Percentiles rank a stretch among this genome's conserved stretches.
Evolutionary conservation across 805 yeast species (phyloP).

Genomic region (Cephaloascus fragrans): DNA sequence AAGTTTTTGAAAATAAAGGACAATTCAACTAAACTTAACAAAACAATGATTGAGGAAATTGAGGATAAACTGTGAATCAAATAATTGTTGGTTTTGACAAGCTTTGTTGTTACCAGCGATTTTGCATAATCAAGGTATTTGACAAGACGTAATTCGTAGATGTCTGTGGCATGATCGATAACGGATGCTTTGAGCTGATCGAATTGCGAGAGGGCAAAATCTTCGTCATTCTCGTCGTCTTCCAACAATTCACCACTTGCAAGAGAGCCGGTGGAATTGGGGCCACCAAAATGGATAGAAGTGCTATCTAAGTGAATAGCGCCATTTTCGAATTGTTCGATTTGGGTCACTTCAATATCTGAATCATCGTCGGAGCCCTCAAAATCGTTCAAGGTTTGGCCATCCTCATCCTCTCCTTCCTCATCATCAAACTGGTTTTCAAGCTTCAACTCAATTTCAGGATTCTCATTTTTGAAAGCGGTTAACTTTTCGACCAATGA

Average conservation of each 20-base stretch:
- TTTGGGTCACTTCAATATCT: conserved; percentile 3
- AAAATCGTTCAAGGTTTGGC: neutral
- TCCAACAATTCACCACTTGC: neutral
- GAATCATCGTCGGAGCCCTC: neutral
- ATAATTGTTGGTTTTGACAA: neutral
- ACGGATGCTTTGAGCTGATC: neutral
- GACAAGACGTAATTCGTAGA: neutral
- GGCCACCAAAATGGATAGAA: neutral
- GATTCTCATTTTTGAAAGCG: neutral
- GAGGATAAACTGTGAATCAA: neutral
- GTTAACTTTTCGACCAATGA: neutral
- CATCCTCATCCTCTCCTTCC: neutral
- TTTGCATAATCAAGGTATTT: neutral
- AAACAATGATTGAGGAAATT: neutral
- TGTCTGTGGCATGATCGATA: neutral
- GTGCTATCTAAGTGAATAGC: neutral
- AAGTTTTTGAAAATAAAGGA: neutral
- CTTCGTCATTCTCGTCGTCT: neutral
- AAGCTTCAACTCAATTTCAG: neutral
- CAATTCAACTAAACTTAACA: neutral
- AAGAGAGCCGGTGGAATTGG: neutral
- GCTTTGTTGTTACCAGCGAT: neutral
- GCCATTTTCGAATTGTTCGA: conserved; percentile 1
- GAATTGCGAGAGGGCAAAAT: neutral
- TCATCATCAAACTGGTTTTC: no score